A percentile compares a stretch with the other conserved stretches of the same genome.
phyloP scores from a whole-genome alignment of 352 stramenopile genomes.

The Pilasporangium apinafurcum region DNA sequence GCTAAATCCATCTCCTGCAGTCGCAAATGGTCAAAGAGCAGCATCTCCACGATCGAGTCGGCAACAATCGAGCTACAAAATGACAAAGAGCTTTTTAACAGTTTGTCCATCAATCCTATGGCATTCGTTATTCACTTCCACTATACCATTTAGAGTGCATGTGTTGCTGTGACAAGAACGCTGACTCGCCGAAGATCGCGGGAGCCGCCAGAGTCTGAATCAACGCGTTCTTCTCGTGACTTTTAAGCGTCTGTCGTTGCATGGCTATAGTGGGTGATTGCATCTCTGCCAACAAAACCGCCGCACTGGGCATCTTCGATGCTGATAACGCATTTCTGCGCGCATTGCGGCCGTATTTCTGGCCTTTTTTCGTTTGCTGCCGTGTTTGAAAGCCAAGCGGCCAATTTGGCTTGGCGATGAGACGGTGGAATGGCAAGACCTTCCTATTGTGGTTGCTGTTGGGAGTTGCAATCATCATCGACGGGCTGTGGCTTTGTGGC shows the following conservation, averaged over 20 bases:
- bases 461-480: too few relatives aligned
- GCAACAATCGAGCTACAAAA: slow-evolving; percentile 36
- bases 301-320: too few relatives aligned
- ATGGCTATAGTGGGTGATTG: background rate
- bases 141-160: slow-evolving; percentile 44
- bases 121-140: background rate
- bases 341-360: slow-evolving; percentile 32
- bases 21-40: slow-evolving; percentile 62
- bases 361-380: slow-evolving; percentile 21
- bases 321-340: slow-evolving; percentile 55
- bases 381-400: slow-evolving; percentile 49
- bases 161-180: slow-evolving; percentile 42
- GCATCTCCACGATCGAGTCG: slow-evolving; percentile 63
- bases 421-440: slow-evolving; percentile 45
- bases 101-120: background rate
- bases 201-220: slow-evolving; percentile 36
- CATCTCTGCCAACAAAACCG: slow-evolving; percentile 1
- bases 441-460: slow-evolving; percentile 12
- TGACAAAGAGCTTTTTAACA: background rate
- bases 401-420: slow-evolving; percentile 56
- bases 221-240: slow-evolving; percentile 31
- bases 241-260: slow-evolving; percentile 20
- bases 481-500: background rate
- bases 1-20: slow-evolving; percentile 73
- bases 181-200: slow-evolving; percentile 60